A percentile compares a stretch with the other conserved stretches of the same genome.
Evolutionary conservation across 768 basidiomycete genomes (phyloP).

Genomic region (Calocybe cyanea): DNA sequence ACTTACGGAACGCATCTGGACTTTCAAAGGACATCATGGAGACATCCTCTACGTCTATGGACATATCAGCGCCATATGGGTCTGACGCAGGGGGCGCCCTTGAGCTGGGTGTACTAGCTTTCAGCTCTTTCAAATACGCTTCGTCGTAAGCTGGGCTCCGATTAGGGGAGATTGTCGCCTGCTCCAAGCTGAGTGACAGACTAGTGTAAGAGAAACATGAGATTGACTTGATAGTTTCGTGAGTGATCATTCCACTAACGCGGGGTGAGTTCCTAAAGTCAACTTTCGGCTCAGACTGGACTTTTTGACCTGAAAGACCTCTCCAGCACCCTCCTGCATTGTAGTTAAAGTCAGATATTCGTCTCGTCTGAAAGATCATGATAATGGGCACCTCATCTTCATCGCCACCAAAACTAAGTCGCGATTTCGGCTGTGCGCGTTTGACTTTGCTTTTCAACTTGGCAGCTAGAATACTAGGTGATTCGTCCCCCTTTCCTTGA

Average conservation of each 20-base stretch:
- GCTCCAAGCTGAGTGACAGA: constrained; percentile 47
- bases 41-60: constrained; percentile 41
- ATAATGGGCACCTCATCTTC: constrained; percentile 52
- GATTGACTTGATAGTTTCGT: too few species aligned
- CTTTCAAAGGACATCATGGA: constrained; percentile 30
- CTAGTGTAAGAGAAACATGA: constrained; percentile 25
- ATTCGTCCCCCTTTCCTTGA: constrained; percentile 37
- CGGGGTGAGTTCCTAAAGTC: constrained; percentile 49
- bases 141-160: constrained; percentile 65
- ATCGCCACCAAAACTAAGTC: constrained; percentile 73
- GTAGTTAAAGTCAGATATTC: constrained; percentile 23
- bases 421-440: constrained; percentile 60
- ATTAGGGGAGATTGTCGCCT: constrained; percentile 50
- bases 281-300: constrained; percentile 70
- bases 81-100: constrained; percentile 39
- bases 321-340: constrained; percentile 51
- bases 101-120: constrained; percentile 66
- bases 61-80: constrained; percentile 50
- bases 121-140: constrained; percentile 72
- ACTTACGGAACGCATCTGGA: constrained; percentile 28
- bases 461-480: constrained; percentile 57
- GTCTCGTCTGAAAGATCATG: constrained; percentile 15
- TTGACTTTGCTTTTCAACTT: constrained; percentile 73
- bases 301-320: constrained; percentile 78
- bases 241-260: constrained; percentile 29